Evolutionary conservation across 129 eudicot species (phyloP).

Genomic region (Apium graveolens): DNA sequence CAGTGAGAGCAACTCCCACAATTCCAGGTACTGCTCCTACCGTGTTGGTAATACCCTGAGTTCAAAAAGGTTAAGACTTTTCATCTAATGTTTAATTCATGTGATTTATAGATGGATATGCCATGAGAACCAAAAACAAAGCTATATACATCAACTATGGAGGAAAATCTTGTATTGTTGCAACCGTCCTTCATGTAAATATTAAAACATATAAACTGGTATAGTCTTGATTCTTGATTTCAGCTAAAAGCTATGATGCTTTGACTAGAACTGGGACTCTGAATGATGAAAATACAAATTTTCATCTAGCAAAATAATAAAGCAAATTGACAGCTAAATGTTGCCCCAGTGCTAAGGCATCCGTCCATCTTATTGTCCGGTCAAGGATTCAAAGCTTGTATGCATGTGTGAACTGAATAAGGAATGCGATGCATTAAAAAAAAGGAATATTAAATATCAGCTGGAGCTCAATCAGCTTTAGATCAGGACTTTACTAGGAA

Average conservation of each 20-base stretch:
- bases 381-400: no score
- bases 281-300: background rate
- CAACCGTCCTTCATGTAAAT: background rate
- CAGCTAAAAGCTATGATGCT: background rate
- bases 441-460: background rate
- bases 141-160: no score
- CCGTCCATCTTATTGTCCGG: no score
- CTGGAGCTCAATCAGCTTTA: no score
- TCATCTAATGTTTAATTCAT: slow-evolving; percentile 1
- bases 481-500: background rate
- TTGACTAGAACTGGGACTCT: background rate
- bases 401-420: background rate
- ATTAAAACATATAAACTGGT: background rate
- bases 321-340: no score
- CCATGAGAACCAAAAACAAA: no score
- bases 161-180: background rate
- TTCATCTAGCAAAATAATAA: no score
- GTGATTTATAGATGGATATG: background rate
- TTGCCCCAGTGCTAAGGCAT: no score
- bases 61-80: background rate
- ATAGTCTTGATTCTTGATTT: background rate
- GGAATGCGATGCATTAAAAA: background rate
- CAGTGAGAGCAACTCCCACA: slow-evolving; percentile 91
- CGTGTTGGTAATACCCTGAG: slow-evolving; percentile 90
- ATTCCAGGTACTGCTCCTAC: slow-evolving; percentile 97